Evolutionary conservation across 805 yeast species (phyloP).

Genomic region (Nakazawaea peltata): DNA sequence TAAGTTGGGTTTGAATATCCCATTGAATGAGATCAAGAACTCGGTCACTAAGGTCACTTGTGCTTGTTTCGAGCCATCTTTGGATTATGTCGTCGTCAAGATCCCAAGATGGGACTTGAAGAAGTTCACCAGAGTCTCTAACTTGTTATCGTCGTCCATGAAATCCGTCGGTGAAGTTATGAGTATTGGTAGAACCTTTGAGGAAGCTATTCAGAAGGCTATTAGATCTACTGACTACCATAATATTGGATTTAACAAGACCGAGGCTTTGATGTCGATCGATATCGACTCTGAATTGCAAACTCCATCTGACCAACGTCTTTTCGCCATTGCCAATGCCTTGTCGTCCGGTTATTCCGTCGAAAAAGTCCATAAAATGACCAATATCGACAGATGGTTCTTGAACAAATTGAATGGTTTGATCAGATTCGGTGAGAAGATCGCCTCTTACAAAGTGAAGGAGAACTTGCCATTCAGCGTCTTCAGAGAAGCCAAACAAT

Average conservation of each 20-base stretch:
- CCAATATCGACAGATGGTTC: constrained; percentile 95
- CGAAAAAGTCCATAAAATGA: constrained; percentile 83
- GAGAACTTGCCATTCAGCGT: constrained; percentile 55
- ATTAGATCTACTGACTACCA: constrained; percentile 94
- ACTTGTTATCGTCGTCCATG: constrained; percentile 86
- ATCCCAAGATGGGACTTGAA: constrained; percentile 99
- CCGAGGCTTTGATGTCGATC: constrained; percentile 79
- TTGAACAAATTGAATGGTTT: constrained; percentile 75
- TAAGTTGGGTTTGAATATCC: constrained; percentile 86
- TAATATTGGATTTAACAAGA: constrained; percentile 86
- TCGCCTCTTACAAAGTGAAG: constrained; percentile 46
- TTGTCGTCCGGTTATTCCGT: constrained; percentile 82
- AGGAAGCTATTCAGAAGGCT: constrained; percentile 97
- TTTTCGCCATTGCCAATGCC: constrained; percentile 95
- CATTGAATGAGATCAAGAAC: constrained; percentile 85
- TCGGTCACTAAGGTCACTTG: constrained; percentile 91
- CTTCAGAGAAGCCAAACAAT: constrained; percentile 84
- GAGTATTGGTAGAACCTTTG: constrained; percentile 96
- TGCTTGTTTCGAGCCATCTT: constrained; percentile 95
- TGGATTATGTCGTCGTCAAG: constrained; percentile 94
- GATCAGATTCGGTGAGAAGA: constrained; percentile 60
- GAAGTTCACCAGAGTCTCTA: constrained; percentile 89
- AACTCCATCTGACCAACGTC: constrained; percentile 95
- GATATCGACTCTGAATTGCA: constrained; percentile 90
- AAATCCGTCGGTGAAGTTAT: constrained; percentile 98